Evolutionary conservation across 495 filamentous ascomycete species (phyloP), one percentile per base, ranked within the genome.

Genomic region (Aspergillus homomorphus): DNA sequence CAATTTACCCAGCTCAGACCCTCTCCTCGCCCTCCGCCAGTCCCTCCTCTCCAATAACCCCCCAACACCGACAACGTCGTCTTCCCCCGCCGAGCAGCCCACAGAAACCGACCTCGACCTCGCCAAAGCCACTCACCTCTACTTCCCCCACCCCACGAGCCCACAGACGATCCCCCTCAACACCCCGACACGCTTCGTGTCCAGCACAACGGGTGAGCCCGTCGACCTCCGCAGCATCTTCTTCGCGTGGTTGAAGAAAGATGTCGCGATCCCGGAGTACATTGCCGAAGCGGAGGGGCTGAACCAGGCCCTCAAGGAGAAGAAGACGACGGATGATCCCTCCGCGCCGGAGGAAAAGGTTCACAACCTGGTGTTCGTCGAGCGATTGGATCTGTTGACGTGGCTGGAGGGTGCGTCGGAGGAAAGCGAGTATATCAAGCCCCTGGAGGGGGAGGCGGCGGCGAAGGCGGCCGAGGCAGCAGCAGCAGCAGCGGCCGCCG

Each of bases 161-260:
- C 84, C 82, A 51, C 79, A 87, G 43, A 74, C 85, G n/a, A 79
- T 96, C 54, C 78, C 89, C 2, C 83, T 99, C 62, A 82, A 82
- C 46, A 80, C 86, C 10, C 80, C 85, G 12, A 98, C 95, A 44
- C 91, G 94, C 59, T 97, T 98, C 79, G 77, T 87, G 50, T 87
- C 87, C 16, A 82, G 83, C 38, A 63, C 70, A 3, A 66, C 69
- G 22, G 80, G 84, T 49, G 83, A 85, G 45, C 79, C 89, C 1
- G 86, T 97, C 61, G 89, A 96, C 69, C 82, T 99, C 42, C 91
- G 94, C 70, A 90, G 87, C 73, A 91, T 98, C 75, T 96, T 90
- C 74, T 95, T 97, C 60, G 89, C 91, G 52, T 99, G 90, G 89
- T 80, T 88, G 68, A 93, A 96, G 70, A 90, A 90, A 69, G 92